phyloP scores from a whole-genome alignment of 768 basidiomycete species.

The Trametes cinnabarina region DNA sequence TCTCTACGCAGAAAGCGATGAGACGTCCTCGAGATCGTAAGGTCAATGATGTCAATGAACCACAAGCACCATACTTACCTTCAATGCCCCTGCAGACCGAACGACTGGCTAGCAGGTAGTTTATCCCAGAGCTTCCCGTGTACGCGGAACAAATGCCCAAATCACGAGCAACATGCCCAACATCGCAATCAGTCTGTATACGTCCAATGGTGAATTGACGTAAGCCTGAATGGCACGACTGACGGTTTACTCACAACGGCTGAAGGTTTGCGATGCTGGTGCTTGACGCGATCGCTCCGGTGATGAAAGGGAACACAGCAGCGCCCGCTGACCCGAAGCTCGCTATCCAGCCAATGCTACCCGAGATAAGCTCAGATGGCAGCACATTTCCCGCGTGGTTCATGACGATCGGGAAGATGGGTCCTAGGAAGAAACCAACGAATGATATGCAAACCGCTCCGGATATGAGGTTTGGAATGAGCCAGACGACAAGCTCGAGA shows the following conservation, averaged over 20 bases:
- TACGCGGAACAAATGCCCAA: constrained; percentile 21
- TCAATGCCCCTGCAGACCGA: too few species aligned
- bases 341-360: constrained; percentile 49
- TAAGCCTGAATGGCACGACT: neutral
- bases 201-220: neutral
- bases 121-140: neutral
- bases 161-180: constrained; percentile 18
- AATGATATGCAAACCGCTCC: constrained; percentile 52
- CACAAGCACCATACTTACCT: too few species aligned
- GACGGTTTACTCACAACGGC: constrained; percentile 42
- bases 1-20: too few species aligned
- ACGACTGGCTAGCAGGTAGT: too few species aligned
- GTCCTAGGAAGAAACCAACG: constrained; percentile 53
- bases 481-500: constrained; percentile 58
- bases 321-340: constrained; percentile 51
- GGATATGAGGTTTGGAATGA: constrained; percentile 49
- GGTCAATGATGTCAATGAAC: too few species aligned
- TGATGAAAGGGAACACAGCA: constrained; percentile 50
- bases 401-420: constrained; percentile 46
- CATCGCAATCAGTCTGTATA: constrained; percentile 21
- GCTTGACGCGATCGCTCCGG: constrained; percentile 42
- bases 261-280: constrained; percentile 44
- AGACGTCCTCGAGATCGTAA: too few species aligned
- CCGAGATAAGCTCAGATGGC: constrained; percentile 43
- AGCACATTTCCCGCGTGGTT: constrained; percentile 40